Evolutionary conservation across 1,284 basidiomycete genomes (phyloP).

Genomic region (Cutaneotrichosporon sp.): DNA sequence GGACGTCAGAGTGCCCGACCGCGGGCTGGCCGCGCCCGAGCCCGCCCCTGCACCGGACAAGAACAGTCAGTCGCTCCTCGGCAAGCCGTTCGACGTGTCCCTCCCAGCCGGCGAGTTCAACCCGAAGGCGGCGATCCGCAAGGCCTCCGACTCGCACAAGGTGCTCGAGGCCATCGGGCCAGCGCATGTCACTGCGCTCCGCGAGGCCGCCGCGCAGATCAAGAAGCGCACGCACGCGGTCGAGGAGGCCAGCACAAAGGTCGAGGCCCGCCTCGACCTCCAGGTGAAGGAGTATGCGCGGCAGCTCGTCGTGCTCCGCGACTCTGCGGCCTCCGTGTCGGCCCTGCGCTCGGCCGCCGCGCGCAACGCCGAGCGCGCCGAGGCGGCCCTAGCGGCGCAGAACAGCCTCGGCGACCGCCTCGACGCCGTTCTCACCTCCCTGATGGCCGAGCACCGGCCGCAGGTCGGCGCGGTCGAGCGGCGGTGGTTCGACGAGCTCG

Average conservation of each 20-base stretch:
- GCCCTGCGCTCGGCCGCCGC: constrained; percentile 19
- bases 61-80: constrained; percentile 55
- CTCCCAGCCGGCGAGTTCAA: constrained; percentile 49
- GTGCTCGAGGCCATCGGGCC: constrained; percentile 69
- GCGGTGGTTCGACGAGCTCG: constrained; percentile 91
- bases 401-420: constrained; percentile 64
- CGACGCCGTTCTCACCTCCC: constrained; percentile 69
- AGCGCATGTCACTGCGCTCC: constrained; percentile 74
- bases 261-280: constrained; percentile 66
- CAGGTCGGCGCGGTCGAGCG: constrained; percentile 80
- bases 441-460: constrained; percentile 80
- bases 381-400: constrained; percentile 63
- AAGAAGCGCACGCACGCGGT: constrained; percentile 38
- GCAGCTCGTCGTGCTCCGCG: constrained; percentile 59
- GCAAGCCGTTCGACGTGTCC: constrained; percentile 59
- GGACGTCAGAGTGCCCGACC: constrained; percentile 35
- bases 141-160: constrained; percentile 40
- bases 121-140: constrained; percentile 58
- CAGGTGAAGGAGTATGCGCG: constrained; percentile 73
- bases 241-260: constrained; percentile 20
- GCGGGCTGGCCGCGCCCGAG: constrained; percentile 7
- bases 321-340: constrained; percentile 56
- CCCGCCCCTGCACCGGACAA: neutral
- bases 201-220: constrained; percentile 62
- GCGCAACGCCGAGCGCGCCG: constrained; percentile 15